A percentile compares a stretch with the other conserved stretches of the same genome.
These are phyloP conservation scores for Diaporthe eres DNA, from an alignment of 2,329 filamentous ascomycete species.

Conservation along the genomic window DNA sequence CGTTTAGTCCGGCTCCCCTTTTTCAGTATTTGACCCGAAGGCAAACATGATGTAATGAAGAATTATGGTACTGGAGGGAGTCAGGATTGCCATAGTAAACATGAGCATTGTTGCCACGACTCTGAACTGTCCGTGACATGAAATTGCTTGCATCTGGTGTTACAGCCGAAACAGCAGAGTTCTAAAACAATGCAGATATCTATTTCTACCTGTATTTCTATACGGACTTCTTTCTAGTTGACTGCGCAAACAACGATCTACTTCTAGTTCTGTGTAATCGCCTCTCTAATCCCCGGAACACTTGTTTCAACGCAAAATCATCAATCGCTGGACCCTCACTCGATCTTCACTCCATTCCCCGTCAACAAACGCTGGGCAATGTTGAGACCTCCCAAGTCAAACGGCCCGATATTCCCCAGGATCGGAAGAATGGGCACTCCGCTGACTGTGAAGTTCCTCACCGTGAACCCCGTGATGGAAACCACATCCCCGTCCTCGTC, in stretches of 20 bases:
- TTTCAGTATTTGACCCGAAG: not conserved
- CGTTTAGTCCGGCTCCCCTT: not conserved
- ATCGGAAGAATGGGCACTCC: constrained; percentile 20
- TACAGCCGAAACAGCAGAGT: not conserved
- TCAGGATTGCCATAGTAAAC: not conserved
- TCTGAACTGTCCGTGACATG: not conserved
- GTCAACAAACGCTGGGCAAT: constrained; percentile 13
- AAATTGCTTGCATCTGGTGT: not conserved
- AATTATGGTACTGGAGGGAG: not conserved
- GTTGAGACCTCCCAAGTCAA: constrained; percentile 15
- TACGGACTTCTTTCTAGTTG: not conserved
- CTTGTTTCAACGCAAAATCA: not conserved
- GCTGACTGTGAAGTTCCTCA: constrained; percentile 39
- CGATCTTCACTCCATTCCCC: constrained; percentile 7
- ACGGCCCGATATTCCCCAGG: constrained; percentile 22
- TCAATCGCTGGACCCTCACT: not conserved
- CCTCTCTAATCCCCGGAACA: not conserved
- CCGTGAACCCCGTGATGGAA: constrained; percentile 37
- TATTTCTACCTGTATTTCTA: not conserved
- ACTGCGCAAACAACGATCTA: not conserved
- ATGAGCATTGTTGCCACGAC: not conserved
- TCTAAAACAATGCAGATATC: not conserved
- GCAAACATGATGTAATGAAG: not conserved
- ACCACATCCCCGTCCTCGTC: constrained; percentile 31
- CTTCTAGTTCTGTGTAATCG: not conserved